Percentiles rank a stretch among this genome's conserved stretches.
These are phyloP conservation scores for Edaphochlamys debaryana DNA, from an alignment of 139 green algal species.

Conservation along the genomic window DNA sequence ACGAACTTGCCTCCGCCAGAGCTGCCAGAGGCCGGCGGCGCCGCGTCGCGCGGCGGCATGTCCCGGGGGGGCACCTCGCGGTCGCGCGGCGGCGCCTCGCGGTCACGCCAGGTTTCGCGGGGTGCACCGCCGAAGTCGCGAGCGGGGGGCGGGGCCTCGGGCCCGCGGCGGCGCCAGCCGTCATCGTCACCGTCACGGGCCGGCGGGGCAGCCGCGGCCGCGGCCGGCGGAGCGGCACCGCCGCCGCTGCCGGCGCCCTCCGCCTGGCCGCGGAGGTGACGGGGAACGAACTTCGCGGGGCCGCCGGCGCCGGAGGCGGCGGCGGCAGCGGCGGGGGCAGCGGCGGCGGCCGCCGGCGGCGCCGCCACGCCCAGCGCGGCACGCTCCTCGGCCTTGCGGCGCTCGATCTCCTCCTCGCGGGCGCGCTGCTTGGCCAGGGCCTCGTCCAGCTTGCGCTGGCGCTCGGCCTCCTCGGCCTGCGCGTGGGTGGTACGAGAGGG, in stretches of 20 bases:
- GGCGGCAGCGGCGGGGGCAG: not conserved
- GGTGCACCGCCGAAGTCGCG: not conserved
- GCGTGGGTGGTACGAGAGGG: not conserved
- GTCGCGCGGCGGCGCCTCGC: conserved; percentile 9
- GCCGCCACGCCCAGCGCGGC: conserved; percentile 18
- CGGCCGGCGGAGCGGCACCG: not conserved
- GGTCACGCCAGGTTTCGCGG: conserved; percentile 2
- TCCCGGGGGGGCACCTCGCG: not conserved
- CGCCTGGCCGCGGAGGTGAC: not conserved
- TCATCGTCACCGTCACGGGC: conserved; percentile 14
- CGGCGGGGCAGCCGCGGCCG: not conserved
- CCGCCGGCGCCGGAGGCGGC: not conserved
- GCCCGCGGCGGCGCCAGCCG: conserved; percentile 34
- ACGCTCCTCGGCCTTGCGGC: conserved; percentile 52
- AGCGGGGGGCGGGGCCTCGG: conserved; percentile 7
- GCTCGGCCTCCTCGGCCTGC: conserved; percentile 66
- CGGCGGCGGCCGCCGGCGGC: not conserved
- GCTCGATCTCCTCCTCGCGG: conserved; percentile 73
- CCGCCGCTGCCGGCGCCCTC: not conserved
- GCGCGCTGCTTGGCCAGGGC: conserved; percentile 59
- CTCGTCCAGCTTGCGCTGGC: conserved; percentile 64
- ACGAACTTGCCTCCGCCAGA: conserved; percentile 45
- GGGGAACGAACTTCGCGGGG: conserved; percentile 25
- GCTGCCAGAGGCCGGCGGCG: not conserved
- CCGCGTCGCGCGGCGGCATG: conserved; percentile 5